Percentiles rank a stretch among this genome's conserved stretches.
Evolutionary conservation across 129 eudicot genomes (phyloP).

Genomic region (Arctium minus): DNA sequence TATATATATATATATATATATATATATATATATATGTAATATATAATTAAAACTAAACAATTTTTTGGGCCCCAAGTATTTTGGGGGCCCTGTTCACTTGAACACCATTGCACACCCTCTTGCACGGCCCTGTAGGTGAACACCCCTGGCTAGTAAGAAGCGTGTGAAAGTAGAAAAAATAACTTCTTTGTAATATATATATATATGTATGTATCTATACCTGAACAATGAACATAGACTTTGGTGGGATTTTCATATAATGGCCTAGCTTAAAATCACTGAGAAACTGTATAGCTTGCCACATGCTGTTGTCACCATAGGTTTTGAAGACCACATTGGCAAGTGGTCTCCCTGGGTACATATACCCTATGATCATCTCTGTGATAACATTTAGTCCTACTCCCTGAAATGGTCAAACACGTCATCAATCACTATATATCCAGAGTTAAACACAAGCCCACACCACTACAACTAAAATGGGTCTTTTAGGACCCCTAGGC

Average conservation of each 20-base stretch:
- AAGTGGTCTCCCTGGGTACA: constrained; percentile 65
- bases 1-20: no score
- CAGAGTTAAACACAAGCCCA: neutral
- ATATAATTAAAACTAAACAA: no score
- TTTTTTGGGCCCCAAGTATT: no score
- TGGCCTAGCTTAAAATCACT: constrained; percentile 56
- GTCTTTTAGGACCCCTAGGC: neutral
- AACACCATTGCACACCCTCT: no score
- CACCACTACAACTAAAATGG: neutral
- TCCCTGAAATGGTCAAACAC: constrained; percentile 23
- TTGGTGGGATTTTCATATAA: constrained; percentile 64
- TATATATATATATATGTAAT: no score
- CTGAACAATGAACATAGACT: constrained; percentile 63
- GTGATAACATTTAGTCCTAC: constrained; percentile 58
- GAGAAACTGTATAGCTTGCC: constrained; percentile 51
- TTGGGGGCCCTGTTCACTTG: no score
- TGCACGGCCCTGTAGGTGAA: no score
- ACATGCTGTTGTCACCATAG: constrained; percentile 58
- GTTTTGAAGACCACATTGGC: constrained; percentile 68
- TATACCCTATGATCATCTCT: constrained; percentile 54
- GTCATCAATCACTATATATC: neutral
- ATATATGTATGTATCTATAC: neutral
- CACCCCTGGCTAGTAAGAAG: neutral
- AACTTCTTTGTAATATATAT: neutral
- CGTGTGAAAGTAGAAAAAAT: neutral